A percentile compares a stretch with the other conserved stretches of the same genome.
These are phyloP conservation scores for Phallus indusiatus DNA, from an alignment of 768 basidiomycete genomes.

Conservation along the genomic window DNA sequence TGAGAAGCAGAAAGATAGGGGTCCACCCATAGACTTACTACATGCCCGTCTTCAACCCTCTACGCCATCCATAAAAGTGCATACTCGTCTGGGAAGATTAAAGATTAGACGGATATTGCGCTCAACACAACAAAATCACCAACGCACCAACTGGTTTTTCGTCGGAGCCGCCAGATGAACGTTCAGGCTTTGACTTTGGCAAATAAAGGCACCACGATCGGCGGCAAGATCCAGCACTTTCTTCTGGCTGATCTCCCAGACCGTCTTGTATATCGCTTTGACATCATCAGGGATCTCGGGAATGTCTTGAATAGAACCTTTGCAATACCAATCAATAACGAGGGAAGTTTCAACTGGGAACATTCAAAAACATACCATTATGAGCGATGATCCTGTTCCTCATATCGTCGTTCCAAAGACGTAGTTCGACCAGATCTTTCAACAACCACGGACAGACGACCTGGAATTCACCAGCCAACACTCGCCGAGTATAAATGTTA, in stretches of 20 bases:
- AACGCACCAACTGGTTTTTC: slow-evolving; percentile 59
- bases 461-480: slow-evolving; percentile 99
- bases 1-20: neutral
- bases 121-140: slow-evolving; percentile 19
- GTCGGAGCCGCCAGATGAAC: slow-evolving; percentile 87
- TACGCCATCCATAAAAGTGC: slow-evolving; percentile 99
- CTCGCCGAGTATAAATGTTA: slow-evolving; percentile 98
- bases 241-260: slow-evolving; percentile 99
- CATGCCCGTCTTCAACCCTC: slow-evolving; percentile 98
- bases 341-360: slow-evolving; percentile 19
- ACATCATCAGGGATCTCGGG: slow-evolving; percentile 80
- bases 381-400: slow-evolving; percentile 99
- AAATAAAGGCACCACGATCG: slow-evolving; percentile 98
- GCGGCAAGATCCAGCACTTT: slow-evolving; percentile 95
- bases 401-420: slow-evolving; percentile 97
- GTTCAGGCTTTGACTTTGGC: slow-evolving; percentile 92
- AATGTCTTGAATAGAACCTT: slow-evolving; percentile 71
- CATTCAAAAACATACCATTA: slow-evolving; percentile 35
- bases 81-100: slow-evolving; percentile 54
- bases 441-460: slow-evolving; percentile 98
- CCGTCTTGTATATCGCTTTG: slow-evolving; percentile 99
- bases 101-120: slow-evolving; percentile 1
- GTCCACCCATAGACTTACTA: slow-evolving; percentile 30
- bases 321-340: neutral
- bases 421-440: slow-evolving; percentile 92